Evolutionary conservation across 768 basidiomycete species (phyloP), one percentile per base, ranked within the genome.

Genomic region (Nidularia pulvinata): DNA sequence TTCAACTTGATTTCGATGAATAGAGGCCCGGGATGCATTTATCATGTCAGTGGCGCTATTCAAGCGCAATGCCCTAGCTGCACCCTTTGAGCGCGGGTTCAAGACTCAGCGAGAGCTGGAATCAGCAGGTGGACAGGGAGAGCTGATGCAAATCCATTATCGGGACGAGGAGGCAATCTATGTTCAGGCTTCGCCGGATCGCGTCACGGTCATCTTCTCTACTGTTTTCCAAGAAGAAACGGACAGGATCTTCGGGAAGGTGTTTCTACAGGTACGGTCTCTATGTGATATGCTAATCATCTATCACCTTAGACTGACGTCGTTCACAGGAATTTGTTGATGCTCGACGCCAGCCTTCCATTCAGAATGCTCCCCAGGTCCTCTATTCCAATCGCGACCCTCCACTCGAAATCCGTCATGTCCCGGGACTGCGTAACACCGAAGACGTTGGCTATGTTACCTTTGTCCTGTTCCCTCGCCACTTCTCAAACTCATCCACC

Each of bases 81-180:
- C 96, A 2, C 96, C 97, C 0, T 98, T 98, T 63, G 94, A 98
- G 62, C 76, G 73, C 39, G 95, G 91, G 1, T 98, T 98, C 73
- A 76, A 76, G 42, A 80, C 86, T 7, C 93, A 96, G 72, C 89
- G 91, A 61, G 70, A 85, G 49, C 77, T 98, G n/a, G 94, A 96
- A 60, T 74, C 79, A n/a, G 77, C 85, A 0, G 85, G 82, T 42
- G 71, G 75, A 10, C 83, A 84, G 48, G 93, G 92, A 25, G 89
- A 96, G 39, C 73, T 98, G 52, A 97, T 98, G 91, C 78, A 86
- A 58, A 81, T 99, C 52, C 91, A 93, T 67, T 98, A 98, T 71
- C 88, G 97, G 46, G 95, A 94, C 61, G 93, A 98, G 62, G 97
- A 99, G 71, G 95, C 93, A 16, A 95, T 99, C 68, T 98, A 94